Evolutionary conservation across 495 filamentous ascomycete species (phyloP).

Genomic region (Cercophora sp.): DNA sequence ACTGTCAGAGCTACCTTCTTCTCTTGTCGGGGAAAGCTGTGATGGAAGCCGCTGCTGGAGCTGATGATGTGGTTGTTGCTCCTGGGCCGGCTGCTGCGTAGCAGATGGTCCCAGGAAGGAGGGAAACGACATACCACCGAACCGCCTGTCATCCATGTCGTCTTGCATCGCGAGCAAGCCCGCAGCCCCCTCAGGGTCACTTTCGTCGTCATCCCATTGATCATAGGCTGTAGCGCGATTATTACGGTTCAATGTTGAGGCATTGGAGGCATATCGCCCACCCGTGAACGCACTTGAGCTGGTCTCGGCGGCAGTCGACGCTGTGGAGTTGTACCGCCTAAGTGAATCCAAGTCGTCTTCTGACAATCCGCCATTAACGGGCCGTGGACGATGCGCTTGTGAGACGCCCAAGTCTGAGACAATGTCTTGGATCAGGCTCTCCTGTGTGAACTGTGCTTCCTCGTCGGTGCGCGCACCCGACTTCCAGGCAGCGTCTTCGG

Average conservation of each 20-base stretch:
- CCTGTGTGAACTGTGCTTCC: constrained; percentile 41
- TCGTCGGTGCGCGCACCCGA: constrained; percentile 24
- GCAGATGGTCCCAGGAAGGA: constrained; percentile 18
- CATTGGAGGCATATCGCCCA: constrained; percentile 44
- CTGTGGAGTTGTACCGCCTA: constrained; percentile 47
- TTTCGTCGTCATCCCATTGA: constrained; percentile 55
- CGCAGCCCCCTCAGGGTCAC: constrained; percentile 85
- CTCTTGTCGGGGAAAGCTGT: constrained; percentile 27
- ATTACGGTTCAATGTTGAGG: constrained; percentile 45
- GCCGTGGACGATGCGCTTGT: constrained; percentile 26
- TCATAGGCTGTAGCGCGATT: constrained; percentile 30
- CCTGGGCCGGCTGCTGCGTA: too few relatives aligned
- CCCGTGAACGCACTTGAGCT: constrained; percentile 25
- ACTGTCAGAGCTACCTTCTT: constrained; percentile 59
- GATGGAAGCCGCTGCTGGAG: constrained; percentile 1
- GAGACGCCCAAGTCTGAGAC: constrained; percentile 44
- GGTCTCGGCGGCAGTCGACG: constrained; percentile 40
- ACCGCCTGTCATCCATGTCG: constrained; percentile 76
- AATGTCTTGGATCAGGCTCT: constrained; percentile 52
- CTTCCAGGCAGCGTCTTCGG: constrained; percentile 37
- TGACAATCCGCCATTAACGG: constrained; percentile 34
- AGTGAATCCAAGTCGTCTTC: constrained; percentile 42
- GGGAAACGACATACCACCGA: constrained; percentile 39
- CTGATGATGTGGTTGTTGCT: too few relatives aligned
- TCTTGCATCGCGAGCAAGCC: constrained; percentile 79